Evolutionary conservation across 2,329 filamentous ascomycete species (phyloP).

Genomic region (Fulvia fulva): DNA sequence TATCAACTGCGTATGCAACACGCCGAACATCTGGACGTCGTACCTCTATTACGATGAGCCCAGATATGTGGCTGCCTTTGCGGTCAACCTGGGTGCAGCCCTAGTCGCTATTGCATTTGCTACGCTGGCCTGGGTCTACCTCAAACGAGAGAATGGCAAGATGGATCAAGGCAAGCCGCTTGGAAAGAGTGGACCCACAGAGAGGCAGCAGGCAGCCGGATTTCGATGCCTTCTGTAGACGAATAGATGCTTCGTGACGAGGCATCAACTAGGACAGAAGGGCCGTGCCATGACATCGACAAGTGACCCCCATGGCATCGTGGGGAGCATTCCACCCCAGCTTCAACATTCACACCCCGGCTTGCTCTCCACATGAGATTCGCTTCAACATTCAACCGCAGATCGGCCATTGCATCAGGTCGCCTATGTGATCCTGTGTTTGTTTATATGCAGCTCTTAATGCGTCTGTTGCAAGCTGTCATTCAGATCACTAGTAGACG

Average conservation of each 20-base stretch:
- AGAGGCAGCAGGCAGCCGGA: slow-evolving; percentile 22
- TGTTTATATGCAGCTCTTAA: not conserved
- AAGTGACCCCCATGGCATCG: not conserved
- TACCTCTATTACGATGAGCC: slow-evolving; percentile 20
- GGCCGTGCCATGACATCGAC: not conserved
- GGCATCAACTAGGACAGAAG: not conserved
- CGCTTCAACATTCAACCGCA: not conserved
- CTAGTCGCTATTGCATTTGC: slow-evolving; percentile 19
- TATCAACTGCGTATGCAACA: slow-evolving; percentile 28
- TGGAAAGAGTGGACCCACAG: slow-evolving; percentile 23
- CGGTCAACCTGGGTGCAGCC: slow-evolving; percentile 21
- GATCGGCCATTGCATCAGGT: not conserved
- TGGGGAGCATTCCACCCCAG: not conserved
- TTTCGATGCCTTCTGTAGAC: slow-evolving; percentile 28
- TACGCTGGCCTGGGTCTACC: slow-evolving; percentile 18
- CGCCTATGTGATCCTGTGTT: not conserved
- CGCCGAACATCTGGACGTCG: slow-evolving; percentile 24
- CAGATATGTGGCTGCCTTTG: slow-evolving; percentile 20
- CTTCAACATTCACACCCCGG: not conserved
- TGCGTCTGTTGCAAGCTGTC: not conserved
- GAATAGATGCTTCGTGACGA: not conserved
- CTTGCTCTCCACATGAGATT: not conserved
- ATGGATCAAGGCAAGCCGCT: slow-evolving; percentile 24
- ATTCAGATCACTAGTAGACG: too few relatives aligned
- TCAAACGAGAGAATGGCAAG: slow-evolving; percentile 24